Evolutionary conservation across 345 rosid genomes (phyloP), one percentile per base, ranked within the genome.

Genomic region (Cardamine chenopodiifolia): DNA sequence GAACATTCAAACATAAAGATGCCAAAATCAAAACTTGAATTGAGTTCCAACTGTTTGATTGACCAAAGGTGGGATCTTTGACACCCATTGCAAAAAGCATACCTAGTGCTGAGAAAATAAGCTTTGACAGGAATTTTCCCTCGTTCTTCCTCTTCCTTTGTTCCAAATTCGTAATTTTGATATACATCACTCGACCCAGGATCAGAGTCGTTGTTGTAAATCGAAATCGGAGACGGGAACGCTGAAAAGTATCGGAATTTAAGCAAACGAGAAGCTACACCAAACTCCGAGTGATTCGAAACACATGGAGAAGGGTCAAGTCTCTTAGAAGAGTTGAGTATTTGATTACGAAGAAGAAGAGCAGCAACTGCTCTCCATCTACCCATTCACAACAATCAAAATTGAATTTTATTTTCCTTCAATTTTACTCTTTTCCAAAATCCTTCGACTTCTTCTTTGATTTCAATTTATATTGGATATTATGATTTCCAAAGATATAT

Each of bases 31-130:
- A 58, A 65, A 70, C 28, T 55, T 35, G 0, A 34, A 32, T 8
- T 26, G 35, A 56, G 61, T 57, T 8, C 14, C 25, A 57, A 32
- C 22, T 44, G 19, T 44, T 44, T 65, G 14, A 31, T 42, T 12
- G 49, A 58, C n/a, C 0, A 54, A 64, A 20, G 55, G 28, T 20
- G 17, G 2, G 28, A 39, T 10, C 3, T 18, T 12, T 44, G 12
- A 19, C 7, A 25, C 7, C 2, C 8, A n/a, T 26, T 50, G 35
- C 67, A 31, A 79, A 22, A 39, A 61, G 47, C 70, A 40, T 59
- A 93, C 97, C 97, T 86, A 73, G 98, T 91, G 47, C 85, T 89
- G 17, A 93, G 90, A 71, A 93, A 89, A 72, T 84, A 91, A 12
- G 97, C 90, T 81, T 88, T 91, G 53, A 91, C 77, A 31, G 98